These are phyloP conservation scores for Trypanosoma cruzi DNA, from an alignment of 208 protist genomes.

Conservation along the genomic window DNA sequence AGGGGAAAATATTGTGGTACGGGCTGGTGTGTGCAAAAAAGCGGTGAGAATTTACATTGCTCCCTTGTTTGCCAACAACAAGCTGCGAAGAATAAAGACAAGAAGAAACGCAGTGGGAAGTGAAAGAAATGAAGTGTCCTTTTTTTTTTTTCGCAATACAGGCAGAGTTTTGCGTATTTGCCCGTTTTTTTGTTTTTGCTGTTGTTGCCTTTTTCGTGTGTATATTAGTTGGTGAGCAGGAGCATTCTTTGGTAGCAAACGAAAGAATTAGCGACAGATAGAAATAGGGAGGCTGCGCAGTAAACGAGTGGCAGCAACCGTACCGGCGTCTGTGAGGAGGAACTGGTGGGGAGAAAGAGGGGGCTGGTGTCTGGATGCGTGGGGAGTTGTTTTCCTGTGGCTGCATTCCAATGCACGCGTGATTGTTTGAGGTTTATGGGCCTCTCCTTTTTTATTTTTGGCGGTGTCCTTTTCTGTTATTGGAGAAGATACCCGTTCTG, in stretches of 20 bases:
- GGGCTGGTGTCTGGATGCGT: background rate
- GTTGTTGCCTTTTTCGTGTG: background rate
- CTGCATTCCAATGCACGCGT: background rate
- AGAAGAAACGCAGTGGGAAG: slow-evolving; percentile 17
- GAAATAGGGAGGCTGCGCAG: background rate
- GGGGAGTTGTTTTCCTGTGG: background rate
- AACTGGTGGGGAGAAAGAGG: background rate
- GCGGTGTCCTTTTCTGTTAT: background rate
- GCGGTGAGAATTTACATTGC: background rate
- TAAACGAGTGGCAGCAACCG: background rate
- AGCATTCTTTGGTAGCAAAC: too few species aligned
- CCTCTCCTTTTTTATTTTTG: background rate
- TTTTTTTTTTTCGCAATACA: too few species aligned
- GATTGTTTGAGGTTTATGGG: background rate
- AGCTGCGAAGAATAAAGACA: background rate
- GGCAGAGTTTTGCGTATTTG: background rate
- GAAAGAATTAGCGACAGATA: too few species aligned
- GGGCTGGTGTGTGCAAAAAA: too few species aligned
- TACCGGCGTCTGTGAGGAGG: background rate
- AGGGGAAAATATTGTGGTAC: background rate
- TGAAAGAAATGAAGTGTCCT: slow-evolving; percentile 1
- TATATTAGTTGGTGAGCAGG: too few species aligned
- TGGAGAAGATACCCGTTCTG: background rate
- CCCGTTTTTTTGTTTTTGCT: slow-evolving; percentile 11
- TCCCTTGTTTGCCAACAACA: background rate